These are phyloP conservation scores for Lentinula detonsa DNA, from an alignment of 768 basidiomycete genomes.

Conservation along the genomic window DNA sequence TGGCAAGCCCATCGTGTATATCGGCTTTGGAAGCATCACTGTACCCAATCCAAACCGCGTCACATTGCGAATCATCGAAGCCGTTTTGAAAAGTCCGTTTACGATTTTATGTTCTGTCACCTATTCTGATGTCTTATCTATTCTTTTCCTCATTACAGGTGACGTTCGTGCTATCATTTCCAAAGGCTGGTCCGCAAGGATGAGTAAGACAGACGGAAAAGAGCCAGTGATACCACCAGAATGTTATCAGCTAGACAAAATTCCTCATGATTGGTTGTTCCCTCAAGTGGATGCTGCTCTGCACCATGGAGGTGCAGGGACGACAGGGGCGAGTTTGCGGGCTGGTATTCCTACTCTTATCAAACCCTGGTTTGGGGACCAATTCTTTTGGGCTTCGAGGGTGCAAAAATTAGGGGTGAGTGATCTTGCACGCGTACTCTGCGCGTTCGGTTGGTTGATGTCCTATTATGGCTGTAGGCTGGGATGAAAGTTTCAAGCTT, in stretches of 20 bases:
- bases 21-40: conserved; percentile 62
- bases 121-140: neutral
- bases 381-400: conserved; percentile 53
- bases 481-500: conserved; percentile 46
- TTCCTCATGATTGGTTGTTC: conserved; percentile 67
- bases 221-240: conserved; percentile 44
- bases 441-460: neutral
- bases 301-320: conserved; percentile 70
- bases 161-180: conserved; percentile 63
- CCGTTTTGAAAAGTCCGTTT: conserved; percentile 49
- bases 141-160: conserved; percentile 24
- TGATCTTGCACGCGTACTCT: conserved; percentile 1
- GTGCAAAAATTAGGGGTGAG: conserved; percentile 50
- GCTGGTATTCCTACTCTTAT: conserved; percentile 64
- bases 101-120: neutral
- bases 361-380: conserved; percentile 69
- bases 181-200: conserved; percentile 61
- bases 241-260: conserved; percentile 52
- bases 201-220: conserved; percentile 31
- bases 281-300: conserved; percentile 54
- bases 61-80: conserved; percentile 51
- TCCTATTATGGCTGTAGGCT: conserved; percentile 23
- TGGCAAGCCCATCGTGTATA: conserved; percentile 59
- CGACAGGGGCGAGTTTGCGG: conserved; percentile 60
- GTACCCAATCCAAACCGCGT: conserved; percentile 53